These are phyloP conservation scores for Trichophyton mentagrophytes DNA, from an alignment of 2,329 filamentous ascomycete genomes.

Conservation along the genomic window DNA sequence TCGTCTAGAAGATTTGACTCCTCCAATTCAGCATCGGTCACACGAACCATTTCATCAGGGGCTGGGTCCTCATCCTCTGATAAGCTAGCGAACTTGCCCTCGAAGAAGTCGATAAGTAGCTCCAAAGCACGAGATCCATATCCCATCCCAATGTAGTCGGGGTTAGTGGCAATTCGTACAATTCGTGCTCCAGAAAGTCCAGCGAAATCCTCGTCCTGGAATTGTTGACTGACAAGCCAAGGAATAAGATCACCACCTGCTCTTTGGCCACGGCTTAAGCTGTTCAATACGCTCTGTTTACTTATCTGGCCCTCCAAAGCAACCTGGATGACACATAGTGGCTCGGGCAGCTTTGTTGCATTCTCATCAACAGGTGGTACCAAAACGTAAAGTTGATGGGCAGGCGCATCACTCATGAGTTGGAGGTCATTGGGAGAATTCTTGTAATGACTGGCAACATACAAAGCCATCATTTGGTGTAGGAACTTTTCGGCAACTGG, in stretches of 20 bases:
- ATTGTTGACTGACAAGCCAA: constrained; percentile 95
- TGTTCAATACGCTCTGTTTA: constrained; percentile 79
- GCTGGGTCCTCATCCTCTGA: constrained; percentile 52
- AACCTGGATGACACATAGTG: constrained; percentile 87
- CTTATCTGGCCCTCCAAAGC: constrained; percentile 92
- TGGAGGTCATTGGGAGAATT: constrained; percentile 98
- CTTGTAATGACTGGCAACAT: constrained; percentile 95
- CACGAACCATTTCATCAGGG: constrained; percentile 54
- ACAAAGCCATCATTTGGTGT: constrained; percentile 95
- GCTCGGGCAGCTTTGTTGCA: constrained; percentile 70
- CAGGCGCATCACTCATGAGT: constrained; percentile 93
- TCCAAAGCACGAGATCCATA: constrained; percentile 84
- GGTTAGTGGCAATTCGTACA: constrained; percentile 91
- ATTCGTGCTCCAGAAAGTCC: constrained; percentile 81
- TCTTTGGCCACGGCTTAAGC: constrained; percentile 74
- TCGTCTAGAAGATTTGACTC: constrained; percentile 67
- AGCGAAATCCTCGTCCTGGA: constrained; percentile 94
- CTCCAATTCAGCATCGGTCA: constrained; percentile 71
- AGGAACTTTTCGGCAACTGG: constrained; percentile 93
- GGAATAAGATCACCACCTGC: constrained; percentile 89
- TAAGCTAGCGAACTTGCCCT: constrained; percentile 77
- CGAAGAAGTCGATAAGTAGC: constrained; percentile 82
- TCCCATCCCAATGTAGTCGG: constrained; percentile 83
- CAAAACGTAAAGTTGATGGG: constrained; percentile 90
- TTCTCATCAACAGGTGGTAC: constrained; percentile 72